Evolutionary conservation across 2,329 filamentous ascomycete species (phyloP).

Genomic region (Daldinia sp.): DNA sequence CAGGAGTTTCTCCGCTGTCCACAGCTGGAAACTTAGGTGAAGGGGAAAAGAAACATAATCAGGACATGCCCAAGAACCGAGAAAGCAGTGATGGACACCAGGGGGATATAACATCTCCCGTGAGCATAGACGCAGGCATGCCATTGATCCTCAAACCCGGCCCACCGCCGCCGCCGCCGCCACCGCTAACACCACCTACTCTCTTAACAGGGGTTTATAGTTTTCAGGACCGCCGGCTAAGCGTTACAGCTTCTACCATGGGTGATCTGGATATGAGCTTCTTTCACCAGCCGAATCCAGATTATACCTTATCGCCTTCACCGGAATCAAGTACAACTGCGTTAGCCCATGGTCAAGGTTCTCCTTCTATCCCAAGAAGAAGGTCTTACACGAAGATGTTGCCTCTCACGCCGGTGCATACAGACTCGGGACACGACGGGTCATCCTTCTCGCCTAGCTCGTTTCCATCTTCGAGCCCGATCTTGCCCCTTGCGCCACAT

Average conservation of each 20-base stretch:
- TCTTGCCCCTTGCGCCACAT: slow-evolving; percentile 58
- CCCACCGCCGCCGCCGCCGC: slow-evolving; percentile 52
- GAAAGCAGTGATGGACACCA: slow-evolving; percentile 15
- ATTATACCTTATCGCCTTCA: slow-evolving; percentile 54
- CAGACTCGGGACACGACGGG: slow-evolving; percentile 29
- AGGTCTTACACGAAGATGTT: slow-evolving; percentile 55
- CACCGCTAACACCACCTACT: slow-evolving; percentile 59
- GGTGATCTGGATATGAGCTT: slow-evolving; percentile 51
- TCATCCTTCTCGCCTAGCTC: slow-evolving; percentile 56
- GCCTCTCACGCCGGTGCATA: slow-evolving; percentile 45
- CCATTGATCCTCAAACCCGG: slow-evolving; percentile 48
- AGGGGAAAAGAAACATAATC: slow-evolving; percentile 11
- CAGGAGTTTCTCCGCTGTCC: slow-evolving; percentile 26
- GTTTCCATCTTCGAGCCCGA: slow-evolving; percentile 57
- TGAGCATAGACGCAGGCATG: slow-evolving; percentile 41
- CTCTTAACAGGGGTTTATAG: slow-evolving; percentile 54
- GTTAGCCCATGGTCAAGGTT: slow-evolving; percentile 37
- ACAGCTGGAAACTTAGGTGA: slow-evolving; percentile 14
- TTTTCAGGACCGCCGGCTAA: slow-evolving; percentile 52
- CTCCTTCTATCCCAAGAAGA: slow-evolving; percentile 49
- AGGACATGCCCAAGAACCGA: slow-evolving; percentile 26
- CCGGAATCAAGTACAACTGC: slow-evolving; percentile 37
- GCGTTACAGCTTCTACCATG: slow-evolving; percentile 46
- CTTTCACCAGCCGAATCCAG: slow-evolving; percentile 60
- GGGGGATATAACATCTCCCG: slow-evolving; percentile 23